A percentile compares a stretch with the other conserved stretches of the same genome.
Evolutionary conservation across 768 basidiomycete genomes (phyloP).

Genomic region (Auricularia sp.): DNA sequence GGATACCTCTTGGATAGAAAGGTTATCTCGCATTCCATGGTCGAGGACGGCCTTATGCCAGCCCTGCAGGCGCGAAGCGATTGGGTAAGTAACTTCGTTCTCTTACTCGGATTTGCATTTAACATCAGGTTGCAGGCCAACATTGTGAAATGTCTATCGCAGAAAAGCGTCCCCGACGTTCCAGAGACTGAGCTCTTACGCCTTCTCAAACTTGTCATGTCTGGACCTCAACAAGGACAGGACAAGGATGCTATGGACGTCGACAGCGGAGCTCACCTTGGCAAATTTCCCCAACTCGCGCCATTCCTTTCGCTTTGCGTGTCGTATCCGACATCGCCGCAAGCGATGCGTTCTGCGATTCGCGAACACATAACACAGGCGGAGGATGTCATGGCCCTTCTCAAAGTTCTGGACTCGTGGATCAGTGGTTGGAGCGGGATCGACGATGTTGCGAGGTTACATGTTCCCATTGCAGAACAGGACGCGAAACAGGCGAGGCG

Average conservation of each 20-base stretch:
- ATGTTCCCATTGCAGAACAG: conserved; percentile 30
- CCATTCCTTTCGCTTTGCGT: conserved; percentile 30
- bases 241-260: conserved; percentile 26
- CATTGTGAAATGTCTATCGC: conserved; percentile 26
- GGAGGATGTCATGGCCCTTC: conserved; percentile 36
- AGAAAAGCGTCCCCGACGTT: conserved; percentile 50
- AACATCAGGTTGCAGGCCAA: neutral
- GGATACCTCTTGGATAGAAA: conserved; percentile 47
- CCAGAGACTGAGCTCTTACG: conserved; percentile 55
- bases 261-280: conserved; percentile 17
- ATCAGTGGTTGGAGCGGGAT: conserved; percentile 25
- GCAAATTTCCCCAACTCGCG: conserved; percentile 25
- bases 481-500: conserved; percentile 28
- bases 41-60: conserved; percentile 47
- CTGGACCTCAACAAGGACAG: conserved; percentile 22
- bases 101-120: neutral
- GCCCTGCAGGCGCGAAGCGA: conserved; percentile 46
- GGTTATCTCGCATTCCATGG: conserved; percentile 51
- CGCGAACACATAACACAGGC: conserved; percentile 40
- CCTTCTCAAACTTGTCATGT: conserved; percentile 36
- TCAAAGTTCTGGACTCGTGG: conserved; percentile 44
- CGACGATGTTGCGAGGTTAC: conserved; percentile 20
- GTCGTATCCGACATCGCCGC: conserved; percentile 30
- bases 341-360: conserved; percentile 39
- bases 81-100: conserved; percentile 42